Base-by-base conservation (phyloP, 2,329 filamentous ascomycete genomes). In the Fusarium proliferatum region DNA sequence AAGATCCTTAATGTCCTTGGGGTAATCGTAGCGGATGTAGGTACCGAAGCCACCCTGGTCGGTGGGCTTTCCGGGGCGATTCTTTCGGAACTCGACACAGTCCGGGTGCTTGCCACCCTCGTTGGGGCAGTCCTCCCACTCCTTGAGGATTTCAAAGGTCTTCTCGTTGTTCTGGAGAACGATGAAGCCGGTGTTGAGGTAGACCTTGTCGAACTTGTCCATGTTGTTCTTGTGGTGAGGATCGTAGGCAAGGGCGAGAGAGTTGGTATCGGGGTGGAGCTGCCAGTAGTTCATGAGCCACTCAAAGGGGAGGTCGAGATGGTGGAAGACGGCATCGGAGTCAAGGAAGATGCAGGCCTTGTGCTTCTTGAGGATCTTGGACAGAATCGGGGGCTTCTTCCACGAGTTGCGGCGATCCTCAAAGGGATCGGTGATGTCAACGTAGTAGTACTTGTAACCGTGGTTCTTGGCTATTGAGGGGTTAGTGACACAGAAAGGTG, bases 101-200 rank as follows among this genome's bases (percentile, higher is more conserved):
- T 82, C 79, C 49, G 82, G 81, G 67, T 79, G 80, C 68, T 79
- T 81, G 71, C 81, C 81, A 49, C 78, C 75, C 15, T 85, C 83
- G 48, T 83, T 78, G 33, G 84, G 80, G 71, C 84, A 86, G 55
- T 78, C 78, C 39, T 81, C 80, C 87, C 87, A 88, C 49, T 85
- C 85, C 66, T 85, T 82, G 43, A 88, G 80, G 41, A 88, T 86
- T 38, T 85, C 81, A 70, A 84, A 83, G 2, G 85, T 86, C 70
- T 82, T 83, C 21, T 82, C 77, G 73, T 86, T 86, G 77, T 87
- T 87, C 79, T 88, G 86, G 7, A 86, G 83, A 43, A 88, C 79
- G 77, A 88, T 87, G 81, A 88, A 88, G 23, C 86, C 86, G 3
- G 86, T 87, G 80, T 88, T 88, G 74, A 84, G 81, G 81, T 83